Percentiles rank a stretch among this genome's conserved stretches.
phyloP scores from a whole-genome alignment of 2,329 filamentous ascomycete genomes.

The Colletotrichum chrysophilum region DNA sequence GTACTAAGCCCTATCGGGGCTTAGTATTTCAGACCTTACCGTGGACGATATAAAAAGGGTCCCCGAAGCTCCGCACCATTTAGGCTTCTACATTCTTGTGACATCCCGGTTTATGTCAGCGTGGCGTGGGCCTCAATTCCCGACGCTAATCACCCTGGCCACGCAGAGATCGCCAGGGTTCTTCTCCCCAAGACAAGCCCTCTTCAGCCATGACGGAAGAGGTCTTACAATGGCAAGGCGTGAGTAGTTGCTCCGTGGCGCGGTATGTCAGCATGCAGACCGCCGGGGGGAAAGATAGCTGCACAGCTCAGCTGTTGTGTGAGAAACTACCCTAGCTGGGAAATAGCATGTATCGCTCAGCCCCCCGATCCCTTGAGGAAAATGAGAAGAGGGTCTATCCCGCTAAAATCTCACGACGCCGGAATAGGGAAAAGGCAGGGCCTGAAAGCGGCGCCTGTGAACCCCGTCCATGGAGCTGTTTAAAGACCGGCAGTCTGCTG shows the following conservation, averaged over 20 bases:
- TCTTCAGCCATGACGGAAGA: background rate
- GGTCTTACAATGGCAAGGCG: background rate
- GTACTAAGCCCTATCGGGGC: background rate
- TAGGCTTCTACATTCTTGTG: background rate
- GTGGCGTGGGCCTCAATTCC: background rate
- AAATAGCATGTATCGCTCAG: background rate
- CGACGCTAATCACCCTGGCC: background rate
- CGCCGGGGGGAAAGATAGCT: background rate
- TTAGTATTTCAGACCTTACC: background rate
- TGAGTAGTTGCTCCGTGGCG: background rate
- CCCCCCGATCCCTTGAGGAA: background rate
- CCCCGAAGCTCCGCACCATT: background rate
- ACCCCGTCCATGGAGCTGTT: background rate
- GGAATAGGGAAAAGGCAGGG: background rate
- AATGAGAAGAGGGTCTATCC: background rate
- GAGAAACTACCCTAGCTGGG: background rate
- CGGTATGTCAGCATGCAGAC: background rate
- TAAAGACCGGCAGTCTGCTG: background rate
- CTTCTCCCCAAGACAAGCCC: background rate
- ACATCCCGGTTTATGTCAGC: background rate
- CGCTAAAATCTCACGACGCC: background rate
- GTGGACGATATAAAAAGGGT: background rate
- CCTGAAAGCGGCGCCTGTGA: background rate
- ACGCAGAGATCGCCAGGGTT: background rate
- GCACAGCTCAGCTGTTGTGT: background rate